Evolutionary conservation across 345 rosid genomes (phyloP).

Genomic region (Salix koriyanagi): DNA sequence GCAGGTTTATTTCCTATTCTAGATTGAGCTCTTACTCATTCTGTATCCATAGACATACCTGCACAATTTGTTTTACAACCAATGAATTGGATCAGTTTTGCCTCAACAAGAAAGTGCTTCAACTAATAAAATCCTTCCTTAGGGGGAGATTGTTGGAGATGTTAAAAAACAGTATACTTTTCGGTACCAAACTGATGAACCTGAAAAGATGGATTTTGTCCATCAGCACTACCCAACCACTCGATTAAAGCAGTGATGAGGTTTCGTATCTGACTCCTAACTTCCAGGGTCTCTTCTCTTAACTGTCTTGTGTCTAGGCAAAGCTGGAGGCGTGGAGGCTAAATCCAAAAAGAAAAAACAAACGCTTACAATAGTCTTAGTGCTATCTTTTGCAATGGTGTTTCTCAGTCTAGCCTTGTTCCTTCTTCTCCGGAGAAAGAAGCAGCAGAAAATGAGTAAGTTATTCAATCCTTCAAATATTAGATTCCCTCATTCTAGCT

Average conservation of each 20-base stretch:
- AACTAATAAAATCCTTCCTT: too few species aligned
- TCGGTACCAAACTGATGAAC: too few species aligned
- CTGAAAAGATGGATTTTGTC: background rate
- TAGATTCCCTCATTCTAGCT: background rate
- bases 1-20: background rate
- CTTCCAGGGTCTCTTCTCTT: background rate
- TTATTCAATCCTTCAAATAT: background rate
- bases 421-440: background rate
- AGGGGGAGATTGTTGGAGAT: too few species aligned
- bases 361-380: background rate
- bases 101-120: too few species aligned
- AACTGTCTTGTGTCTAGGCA: background rate
- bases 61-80: background rate
- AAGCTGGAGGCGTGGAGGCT: background rate
- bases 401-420: background rate
- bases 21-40: background rate
- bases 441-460: background rate
- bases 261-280: background rate
- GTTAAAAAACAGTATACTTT: too few species aligned
- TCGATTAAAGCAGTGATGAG: background rate
- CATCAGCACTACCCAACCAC: background rate
- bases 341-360: background rate
- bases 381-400: background rate
- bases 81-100: background rate
- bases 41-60: background rate